Conservation (phyloP, 2,329 filamentous ascomycete genomes). For the Bipolaris sorokiniana region DNA sequence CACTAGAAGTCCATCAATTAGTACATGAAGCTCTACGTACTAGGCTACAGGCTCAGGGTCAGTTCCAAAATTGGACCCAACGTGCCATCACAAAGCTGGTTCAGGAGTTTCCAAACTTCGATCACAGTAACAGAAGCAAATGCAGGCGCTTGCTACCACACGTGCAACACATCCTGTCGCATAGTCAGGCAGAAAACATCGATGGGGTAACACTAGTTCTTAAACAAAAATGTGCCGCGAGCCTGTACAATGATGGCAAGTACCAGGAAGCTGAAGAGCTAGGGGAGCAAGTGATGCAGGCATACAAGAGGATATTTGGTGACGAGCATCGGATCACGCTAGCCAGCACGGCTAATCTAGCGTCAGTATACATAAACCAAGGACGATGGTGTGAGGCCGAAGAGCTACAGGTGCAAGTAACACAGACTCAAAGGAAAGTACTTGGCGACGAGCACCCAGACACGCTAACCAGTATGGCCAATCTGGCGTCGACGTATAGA, state of each 20-base stretch:
- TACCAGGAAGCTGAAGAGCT: not conserved
- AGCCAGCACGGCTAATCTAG: not conserved
- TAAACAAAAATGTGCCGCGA: not conserved
- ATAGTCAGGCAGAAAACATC: not conserved
- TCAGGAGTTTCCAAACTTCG: not conserved
- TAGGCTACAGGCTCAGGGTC: conserved; percentile 11
- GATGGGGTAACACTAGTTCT: not conserved
- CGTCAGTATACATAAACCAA: not conserved
- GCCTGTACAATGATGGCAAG: not conserved
- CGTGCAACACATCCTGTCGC: not conserved
- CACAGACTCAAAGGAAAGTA: not conserved
- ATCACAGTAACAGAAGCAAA: not conserved
- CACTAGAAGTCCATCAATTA: conserved; percentile 19
- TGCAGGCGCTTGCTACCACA: not conserved
- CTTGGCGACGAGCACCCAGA: no score
- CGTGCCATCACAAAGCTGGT: conserved; percentile 14
- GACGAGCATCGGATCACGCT: not conserved
- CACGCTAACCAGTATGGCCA: no score
- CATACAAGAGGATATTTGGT: not conserved
- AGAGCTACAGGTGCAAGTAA: not conserved
- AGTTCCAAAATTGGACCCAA: conserved; percentile 12
- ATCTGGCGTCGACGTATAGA: no score
- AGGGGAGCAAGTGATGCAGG: not conserved
- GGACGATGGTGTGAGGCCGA: no score
- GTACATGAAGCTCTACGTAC: conserved; percentile 17